Conservation (phyloP, 1,284 basidiomycete species). For the Ganoderma lucidum region DNA sequence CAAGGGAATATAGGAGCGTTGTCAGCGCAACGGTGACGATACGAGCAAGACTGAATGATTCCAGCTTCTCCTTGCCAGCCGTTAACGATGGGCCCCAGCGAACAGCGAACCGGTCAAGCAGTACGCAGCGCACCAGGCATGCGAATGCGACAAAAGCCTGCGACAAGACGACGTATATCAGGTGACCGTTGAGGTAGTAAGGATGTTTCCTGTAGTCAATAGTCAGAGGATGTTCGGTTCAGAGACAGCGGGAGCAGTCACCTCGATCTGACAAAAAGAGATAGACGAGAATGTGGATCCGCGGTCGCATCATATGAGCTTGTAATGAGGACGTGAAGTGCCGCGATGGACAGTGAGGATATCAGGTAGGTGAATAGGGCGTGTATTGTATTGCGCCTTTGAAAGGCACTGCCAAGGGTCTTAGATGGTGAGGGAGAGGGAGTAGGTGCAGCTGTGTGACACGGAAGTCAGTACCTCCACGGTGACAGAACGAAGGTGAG, state of each 20-base stretch:
- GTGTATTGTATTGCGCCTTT: conserved; percentile 53
- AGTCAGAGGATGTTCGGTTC: not conserved
- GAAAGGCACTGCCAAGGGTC: conserved; percentile 53
- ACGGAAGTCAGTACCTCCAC: conserved; percentile 12
- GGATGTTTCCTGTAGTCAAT: conserved; percentile 64
- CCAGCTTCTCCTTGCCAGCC: conserved; percentile 19
- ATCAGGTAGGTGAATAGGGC: conserved; percentile 52
- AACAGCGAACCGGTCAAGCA: conserved; percentile 66
- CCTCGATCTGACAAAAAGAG: conserved; percentile 72
- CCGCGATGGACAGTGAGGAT: conserved; percentile 52
- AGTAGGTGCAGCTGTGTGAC: conserved; percentile 51
- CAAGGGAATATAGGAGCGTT: conserved; percentile 47
- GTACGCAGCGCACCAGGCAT: conserved; percentile 60
- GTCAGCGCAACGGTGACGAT: conserved; percentile 48
- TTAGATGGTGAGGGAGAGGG: conserved; percentile 59
- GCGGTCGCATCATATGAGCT: conserved; percentile 42
- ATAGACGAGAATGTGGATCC: conserved; percentile 50
- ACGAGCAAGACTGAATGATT: conserved; percentile 39
- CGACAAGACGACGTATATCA: conserved; percentile 63
- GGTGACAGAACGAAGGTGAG: not conserved
- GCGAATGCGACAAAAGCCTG: conserved; percentile 55
- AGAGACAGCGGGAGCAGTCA: conserved; percentile 39
- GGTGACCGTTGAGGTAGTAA: conserved; percentile 70
- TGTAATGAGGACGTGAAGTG: conserved; percentile 50
- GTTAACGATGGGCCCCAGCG: conserved; percentile 47